phyloP scores from a whole-genome alignment of 345 rosid species.

The Atalantia buxifolia region DNA sequence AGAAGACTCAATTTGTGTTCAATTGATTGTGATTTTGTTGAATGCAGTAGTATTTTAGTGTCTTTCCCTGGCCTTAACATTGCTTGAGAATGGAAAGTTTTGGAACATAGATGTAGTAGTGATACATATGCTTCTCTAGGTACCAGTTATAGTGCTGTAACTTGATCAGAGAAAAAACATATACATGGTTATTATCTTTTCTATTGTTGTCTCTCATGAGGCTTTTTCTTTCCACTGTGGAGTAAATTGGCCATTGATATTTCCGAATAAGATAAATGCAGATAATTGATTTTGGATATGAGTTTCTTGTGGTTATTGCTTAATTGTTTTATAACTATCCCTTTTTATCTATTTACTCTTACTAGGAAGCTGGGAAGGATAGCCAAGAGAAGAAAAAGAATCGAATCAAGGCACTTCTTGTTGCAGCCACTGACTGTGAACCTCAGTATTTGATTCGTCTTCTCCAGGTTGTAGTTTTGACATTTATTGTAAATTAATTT shows the following conservation, averaged over 20 bases:
- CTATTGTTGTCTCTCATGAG: neutral
- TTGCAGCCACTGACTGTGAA: slow-evolving; percentile 94
- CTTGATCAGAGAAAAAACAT: neutral
- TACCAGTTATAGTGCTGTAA: neutral
- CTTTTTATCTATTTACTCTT: slow-evolving; percentile 17
- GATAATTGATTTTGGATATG: neutral
- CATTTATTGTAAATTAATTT: neutral
- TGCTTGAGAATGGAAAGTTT: neutral
- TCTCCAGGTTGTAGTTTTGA: slow-evolving; percentile 66
- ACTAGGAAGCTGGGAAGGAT: slow-evolving; percentile 88
- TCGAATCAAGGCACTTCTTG: slow-evolving; percentile 87
- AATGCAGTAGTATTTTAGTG: neutral
- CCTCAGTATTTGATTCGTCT: slow-evolving; percentile 88
- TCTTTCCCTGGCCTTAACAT: neutral
- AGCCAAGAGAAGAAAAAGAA: slow-evolving; percentile 94
- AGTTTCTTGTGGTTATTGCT: neutral
- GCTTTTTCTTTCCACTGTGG: neutral
- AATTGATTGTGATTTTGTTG: slow-evolving; percentile 3
- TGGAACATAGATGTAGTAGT: neutral
- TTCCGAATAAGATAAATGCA: neutral
- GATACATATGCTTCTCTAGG: neutral
- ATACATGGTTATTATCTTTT: neutral
- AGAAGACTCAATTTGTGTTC: neutral
- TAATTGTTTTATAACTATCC: neutral
- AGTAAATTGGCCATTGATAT: neutral